Evolutionary conservation across 139 green algal genomes (phyloP).

Genomic region (Coccomyxa sp.): DNA sequence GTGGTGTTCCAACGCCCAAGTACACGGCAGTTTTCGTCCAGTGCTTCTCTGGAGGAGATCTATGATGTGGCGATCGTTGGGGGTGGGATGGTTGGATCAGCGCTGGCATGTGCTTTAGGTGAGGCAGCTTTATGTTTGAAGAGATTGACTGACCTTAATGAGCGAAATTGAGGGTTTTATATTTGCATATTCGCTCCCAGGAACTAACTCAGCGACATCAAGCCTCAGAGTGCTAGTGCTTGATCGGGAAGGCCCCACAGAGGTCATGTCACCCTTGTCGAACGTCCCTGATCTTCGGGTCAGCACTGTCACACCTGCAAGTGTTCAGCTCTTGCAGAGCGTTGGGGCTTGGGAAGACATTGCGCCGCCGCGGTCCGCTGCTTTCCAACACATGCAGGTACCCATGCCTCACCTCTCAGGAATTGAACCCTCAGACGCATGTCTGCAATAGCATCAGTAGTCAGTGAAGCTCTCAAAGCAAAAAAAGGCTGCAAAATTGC

Average conservation of each 20-base stretch:
- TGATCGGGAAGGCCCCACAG: neutral
- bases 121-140: neutral
- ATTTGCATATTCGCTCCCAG: neutral
- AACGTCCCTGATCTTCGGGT: conserved; percentile 54
- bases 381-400: conserved; percentile 66
- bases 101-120: conserved; percentile 62
- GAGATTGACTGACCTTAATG: neutral
- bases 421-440: neutral
- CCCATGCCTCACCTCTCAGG: neutral
- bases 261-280: neutral
- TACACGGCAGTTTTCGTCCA: neutral
- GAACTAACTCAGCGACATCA: neutral
- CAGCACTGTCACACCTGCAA: conserved; percentile 67
- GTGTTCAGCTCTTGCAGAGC: conserved; percentile 40
- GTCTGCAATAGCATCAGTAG: too few relatives aligned
- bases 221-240: neutral
- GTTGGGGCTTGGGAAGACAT: conserved; percentile 57
- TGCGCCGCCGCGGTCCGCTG: conserved; percentile 21
- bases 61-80: conserved; percentile 67
- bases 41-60: neutral
- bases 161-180: neutral
- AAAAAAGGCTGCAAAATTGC: too few relatives aligned
- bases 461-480: too few relatives aligned
- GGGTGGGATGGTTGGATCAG: conserved; percentile 67
- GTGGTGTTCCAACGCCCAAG: too few relatives aligned